Evolutionary conservation across 345 rosid species (phyloP), one percentile per base, ranked within the genome.

Genomic region (Camelina hispida): DNA sequence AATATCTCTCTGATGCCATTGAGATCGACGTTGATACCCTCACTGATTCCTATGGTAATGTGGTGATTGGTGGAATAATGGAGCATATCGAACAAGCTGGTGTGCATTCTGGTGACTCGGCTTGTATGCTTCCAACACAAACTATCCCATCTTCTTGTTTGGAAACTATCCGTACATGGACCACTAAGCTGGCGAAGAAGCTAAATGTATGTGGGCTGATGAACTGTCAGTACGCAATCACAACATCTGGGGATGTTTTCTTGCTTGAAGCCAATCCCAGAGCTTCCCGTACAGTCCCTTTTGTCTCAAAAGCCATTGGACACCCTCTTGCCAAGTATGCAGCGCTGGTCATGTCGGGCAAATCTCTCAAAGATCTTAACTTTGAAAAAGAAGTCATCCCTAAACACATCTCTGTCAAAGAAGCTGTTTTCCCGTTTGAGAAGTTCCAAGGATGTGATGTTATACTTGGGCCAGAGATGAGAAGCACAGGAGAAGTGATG

Each of bases 11-110:
- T 4, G 98, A 92, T 81, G 98, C 97, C 37, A 83, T 89, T 20
- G 98, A 92, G 85, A 87, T 95, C 68, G 99, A 95, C 64, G 84
- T 92, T 14, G 97, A 90, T 64, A 91, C 93, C 14, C 96, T 92
- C 69, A 89, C 99, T 53, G 98, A 95, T 78, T 89, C 88, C 9
- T 69, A 83, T 55, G 90, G 91, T 57, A 83, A 89, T 69, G 97
- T 90, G 47, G 97, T 92, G 61, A 95, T 95, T 75, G 97, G 99
- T 20, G 99, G 99, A 40, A 85, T 95, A 75, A 90, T 95, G 99
- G 99, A 95, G 85, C 97, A 95, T 77, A 95, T 92, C 16, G 97
- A 95, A 85, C 97, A 92, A 84, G 98, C 98, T 61, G 98, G 99
- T 57, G 93, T 95, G 46, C 98, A 95, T 80, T 95, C 99, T 66